phyloP scores from a whole-genome alignment of 73 alveolate species.

The Effrenium voratum region DNA sequence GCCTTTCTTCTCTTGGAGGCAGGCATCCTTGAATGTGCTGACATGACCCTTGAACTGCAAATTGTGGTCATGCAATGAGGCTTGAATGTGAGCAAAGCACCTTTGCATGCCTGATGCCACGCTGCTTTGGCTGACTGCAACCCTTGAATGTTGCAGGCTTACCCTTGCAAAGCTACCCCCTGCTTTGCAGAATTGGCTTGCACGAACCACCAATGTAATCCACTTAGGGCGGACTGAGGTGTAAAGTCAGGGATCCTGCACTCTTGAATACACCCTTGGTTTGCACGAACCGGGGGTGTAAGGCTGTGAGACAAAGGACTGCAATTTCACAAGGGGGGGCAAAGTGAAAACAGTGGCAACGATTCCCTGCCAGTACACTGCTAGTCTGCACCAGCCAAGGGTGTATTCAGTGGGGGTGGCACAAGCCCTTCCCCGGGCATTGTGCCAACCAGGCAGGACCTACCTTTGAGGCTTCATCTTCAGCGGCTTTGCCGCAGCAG shows the following conservation, averaged over 20 bases:
- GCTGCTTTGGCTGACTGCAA: no score
- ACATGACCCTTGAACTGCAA: no score
- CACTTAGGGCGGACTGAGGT: background rate
- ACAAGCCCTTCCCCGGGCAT: background rate
- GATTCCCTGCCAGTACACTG: background rate
- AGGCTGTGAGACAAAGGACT: background rate
- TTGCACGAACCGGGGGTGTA: conserved; percentile 33
- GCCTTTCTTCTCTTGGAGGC: no score
- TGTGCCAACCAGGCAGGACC: background rate
- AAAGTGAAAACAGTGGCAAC: background rate
- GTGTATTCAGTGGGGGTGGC: background rate
- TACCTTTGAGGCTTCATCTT: background rate
- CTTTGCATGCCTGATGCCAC: no score
- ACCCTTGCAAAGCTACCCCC: no score
- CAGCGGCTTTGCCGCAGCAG: background rate
- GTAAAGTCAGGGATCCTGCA: background rate
- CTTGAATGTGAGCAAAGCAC: no score
- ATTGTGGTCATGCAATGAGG: no score
- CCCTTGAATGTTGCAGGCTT: background rate
- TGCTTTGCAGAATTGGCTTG: background rate
- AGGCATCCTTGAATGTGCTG: no score
- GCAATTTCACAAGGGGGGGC: background rate
- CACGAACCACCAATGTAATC: conserved; percentile 8
- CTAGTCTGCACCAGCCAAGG: background rate
- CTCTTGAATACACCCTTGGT: background rate